A percentile compares a stretch with the other conserved stretches of the same genome.
Evolutionary conservation across 768 basidiomycete species (phyloP).

Genomic region (Pholiota molesta): DNA sequence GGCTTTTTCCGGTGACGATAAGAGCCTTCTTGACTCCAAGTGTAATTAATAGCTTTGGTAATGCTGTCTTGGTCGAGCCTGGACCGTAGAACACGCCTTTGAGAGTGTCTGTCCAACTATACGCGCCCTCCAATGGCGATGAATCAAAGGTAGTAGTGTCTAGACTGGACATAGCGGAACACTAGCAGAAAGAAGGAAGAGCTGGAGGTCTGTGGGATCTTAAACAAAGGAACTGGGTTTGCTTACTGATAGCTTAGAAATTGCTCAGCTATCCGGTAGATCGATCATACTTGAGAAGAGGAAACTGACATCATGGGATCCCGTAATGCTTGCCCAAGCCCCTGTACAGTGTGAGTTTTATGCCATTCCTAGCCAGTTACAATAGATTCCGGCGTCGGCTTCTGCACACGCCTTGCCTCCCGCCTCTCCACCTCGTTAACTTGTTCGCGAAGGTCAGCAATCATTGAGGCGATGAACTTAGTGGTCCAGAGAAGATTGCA

Average conservation of each 20-base stretch:
- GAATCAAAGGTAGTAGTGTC: constrained; percentile 22
- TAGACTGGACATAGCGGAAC: constrained; percentile 30
- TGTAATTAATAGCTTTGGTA: constrained; percentile 60
- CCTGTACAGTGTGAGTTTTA: background rate
- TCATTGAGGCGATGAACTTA: background rate
- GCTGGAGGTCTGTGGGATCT: background rate
- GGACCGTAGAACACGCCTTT: constrained; percentile 76
- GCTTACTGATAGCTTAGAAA: constrained; percentile 12
- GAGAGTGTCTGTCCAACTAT: constrained; percentile 68
- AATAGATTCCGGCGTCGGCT: background rate
- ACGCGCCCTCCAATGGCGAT: constrained; percentile 52
- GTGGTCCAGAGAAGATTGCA: background rate
- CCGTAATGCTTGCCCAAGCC: background rate
- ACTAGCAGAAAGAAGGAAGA: background rate
- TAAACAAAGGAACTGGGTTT: background rate
- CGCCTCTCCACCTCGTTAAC: background rate
- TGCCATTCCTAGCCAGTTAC: background rate
- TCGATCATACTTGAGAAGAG: background rate
- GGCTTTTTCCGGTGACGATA: constrained; percentile 71
- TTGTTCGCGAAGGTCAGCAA: background rate
- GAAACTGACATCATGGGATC: constrained; percentile 1
- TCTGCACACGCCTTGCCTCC: background rate
- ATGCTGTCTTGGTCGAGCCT: constrained; percentile 60
- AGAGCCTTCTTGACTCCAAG: constrained; percentile 66
- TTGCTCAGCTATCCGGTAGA: background rate